Conservation (phyloP, 2,329 filamentous ascomycete species). For the Rhinocladiella mackenziei region DNA sequence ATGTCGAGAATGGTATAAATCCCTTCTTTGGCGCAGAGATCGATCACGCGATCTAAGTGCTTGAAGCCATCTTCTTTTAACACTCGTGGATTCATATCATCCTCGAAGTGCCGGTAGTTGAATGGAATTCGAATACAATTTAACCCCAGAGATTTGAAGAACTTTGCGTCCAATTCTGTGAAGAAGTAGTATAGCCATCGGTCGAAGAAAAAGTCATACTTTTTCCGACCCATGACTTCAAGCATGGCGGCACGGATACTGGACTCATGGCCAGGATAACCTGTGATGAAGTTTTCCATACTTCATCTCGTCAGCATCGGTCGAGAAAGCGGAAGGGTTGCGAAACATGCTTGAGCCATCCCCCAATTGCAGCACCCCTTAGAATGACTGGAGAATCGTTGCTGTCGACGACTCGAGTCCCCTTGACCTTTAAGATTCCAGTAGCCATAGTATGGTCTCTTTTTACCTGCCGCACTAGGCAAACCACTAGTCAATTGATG, state of each 20-base stretch:
- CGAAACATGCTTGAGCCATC: constrained; percentile 34
- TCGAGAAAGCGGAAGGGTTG: constrained; percentile 5
- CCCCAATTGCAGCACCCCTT: constrained; percentile 45
- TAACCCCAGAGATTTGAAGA: constrained; percentile 53
- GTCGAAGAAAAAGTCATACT: constrained; percentile 48
- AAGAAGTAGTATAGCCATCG: constrained; percentile 42
- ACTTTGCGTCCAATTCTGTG: constrained; percentile 56
- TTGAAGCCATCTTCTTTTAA: constrained; percentile 47
- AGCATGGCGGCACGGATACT: constrained; percentile 54
- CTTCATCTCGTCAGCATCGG: constrained; percentile 32
- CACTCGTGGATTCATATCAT: constrained; percentile 44
- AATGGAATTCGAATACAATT: constrained; percentile 60
- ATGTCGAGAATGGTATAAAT: constrained; percentile 53
- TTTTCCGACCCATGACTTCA: constrained; percentile 52
- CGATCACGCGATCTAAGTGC: constrained; percentile 46
- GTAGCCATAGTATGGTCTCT: constrained; percentile 22
- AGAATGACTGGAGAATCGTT: constrained; percentile 47
- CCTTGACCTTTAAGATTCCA: constrained; percentile 42
- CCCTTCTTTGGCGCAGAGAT: constrained; percentile 46
- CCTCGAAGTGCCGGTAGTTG: constrained; percentile 55
- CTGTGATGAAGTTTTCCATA: constrained; percentile 63
- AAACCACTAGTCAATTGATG: no score
- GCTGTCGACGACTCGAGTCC: constrained; percentile 45
- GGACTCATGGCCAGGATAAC: constrained; percentile 57
- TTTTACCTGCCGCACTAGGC: no score